Percentiles rank a stretch among this genome's conserved stretches.
These are phyloP conservation scores for Fraxinus dipetala DNA, from an alignment of 305 asterid genomes.

Conservation along the genomic window DNA sequence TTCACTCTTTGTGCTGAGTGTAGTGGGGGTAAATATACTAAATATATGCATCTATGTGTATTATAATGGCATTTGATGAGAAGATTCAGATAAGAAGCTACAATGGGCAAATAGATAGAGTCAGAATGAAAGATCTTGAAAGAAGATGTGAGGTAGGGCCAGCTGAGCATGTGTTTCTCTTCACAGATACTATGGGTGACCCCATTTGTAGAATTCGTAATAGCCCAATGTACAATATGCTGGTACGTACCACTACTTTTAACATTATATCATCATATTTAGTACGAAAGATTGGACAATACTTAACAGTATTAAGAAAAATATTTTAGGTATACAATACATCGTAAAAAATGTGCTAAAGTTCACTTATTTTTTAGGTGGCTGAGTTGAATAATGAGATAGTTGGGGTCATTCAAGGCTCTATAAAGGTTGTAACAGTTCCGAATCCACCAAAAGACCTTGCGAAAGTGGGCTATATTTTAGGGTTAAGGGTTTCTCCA, in stretches of 20 bases:
- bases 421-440: conserved; percentile 31
- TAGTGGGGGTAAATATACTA: neutral
- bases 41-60: neutral
- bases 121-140: conserved; percentile 34
- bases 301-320: neutral
- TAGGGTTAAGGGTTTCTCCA: conserved; percentile 39
- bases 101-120: conserved; percentile 29
- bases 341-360: neutral
- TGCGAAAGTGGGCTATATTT: conserved; percentile 35
- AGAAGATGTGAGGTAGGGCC: conserved; percentile 47
- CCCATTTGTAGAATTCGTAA: conserved; percentile 47
- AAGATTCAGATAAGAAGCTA: conserved; percentile 39
- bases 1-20: neutral
- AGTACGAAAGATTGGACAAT: neutral
- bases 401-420: conserved; percentile 38
- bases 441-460: conserved; percentile 18
- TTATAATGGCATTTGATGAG: conserved; percentile 24
- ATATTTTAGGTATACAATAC: neutral
- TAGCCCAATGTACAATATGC: conserved; percentile 39
- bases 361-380: conserved; percentile 22
- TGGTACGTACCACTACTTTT: conserved; percentile 22
- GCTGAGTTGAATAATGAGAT: conserved; percentile 41
- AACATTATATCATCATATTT: neutral
- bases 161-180: conserved; percentile 31
- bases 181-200: conserved; percentile 44